Conservation (phyloP, 495 filamentous ascomycete species). For the Penicillium paxilli region DNA sequence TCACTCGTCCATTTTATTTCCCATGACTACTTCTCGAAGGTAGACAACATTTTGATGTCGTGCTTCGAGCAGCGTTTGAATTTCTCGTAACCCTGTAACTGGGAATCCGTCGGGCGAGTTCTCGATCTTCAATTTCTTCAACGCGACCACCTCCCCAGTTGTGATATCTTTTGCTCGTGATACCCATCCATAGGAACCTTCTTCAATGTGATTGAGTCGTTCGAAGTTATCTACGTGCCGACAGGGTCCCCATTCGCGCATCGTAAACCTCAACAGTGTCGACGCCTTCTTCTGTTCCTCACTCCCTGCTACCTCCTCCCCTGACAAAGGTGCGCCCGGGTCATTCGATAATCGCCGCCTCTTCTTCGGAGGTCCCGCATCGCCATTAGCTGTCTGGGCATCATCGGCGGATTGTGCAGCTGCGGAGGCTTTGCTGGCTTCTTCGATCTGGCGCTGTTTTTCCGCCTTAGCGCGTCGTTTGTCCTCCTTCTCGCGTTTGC, state of each 20-base stretch:
- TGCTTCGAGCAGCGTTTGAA: constrained; percentile 65
- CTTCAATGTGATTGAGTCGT: constrained; percentile 93
- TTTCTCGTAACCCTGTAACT: constrained; percentile 89
- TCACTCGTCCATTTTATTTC: constrained; percentile 75
- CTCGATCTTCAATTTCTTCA: constrained; percentile 95
- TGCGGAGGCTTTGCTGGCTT: constrained; percentile 40
- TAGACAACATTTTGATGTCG: constrained; percentile 76
- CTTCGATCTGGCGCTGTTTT: constrained; percentile 73
- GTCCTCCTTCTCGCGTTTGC: constrained; percentile 85
- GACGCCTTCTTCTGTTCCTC: constrained; percentile 23
- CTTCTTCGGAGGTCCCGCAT: constrained; percentile 39
- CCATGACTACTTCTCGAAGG: constrained; percentile 83
- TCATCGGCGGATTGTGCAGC: constrained; percentile 15
- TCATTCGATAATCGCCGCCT: constrained; percentile 50
- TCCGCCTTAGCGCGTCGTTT: constrained; percentile 85
- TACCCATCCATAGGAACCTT: constrained; percentile 94
- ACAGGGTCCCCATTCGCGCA: constrained; percentile 68
- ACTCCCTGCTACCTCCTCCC: constrained; percentile 26
- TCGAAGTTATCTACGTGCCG: constrained; percentile 88
- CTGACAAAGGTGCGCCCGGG: constrained; percentile 26
- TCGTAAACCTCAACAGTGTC: constrained; percentile 69
- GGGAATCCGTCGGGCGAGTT: constrained; percentile 81
- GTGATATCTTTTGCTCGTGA: constrained; percentile 77
- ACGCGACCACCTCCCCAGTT: constrained; percentile 84
- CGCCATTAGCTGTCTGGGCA: constrained; percentile 20